Percentiles rank a stretch among this genome's conserved stretches.
These are phyloP conservation scores for Termitomyces titanicus DNA, from an alignment of 768 basidiomycete genomes.

Conservation along the genomic window DNA sequence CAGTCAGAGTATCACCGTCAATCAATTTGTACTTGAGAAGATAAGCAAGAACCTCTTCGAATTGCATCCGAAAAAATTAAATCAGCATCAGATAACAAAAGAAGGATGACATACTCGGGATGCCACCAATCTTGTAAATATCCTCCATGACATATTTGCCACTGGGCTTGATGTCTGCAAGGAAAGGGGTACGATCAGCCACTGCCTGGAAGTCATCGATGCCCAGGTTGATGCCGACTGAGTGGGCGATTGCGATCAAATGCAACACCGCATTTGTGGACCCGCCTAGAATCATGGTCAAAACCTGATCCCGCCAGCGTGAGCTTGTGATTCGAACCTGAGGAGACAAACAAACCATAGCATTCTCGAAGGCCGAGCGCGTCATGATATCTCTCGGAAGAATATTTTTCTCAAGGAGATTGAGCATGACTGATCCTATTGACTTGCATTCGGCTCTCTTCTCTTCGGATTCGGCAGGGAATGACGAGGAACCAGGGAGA, in stretches of 20 bases:
- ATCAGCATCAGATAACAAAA: not conserved
- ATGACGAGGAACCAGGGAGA: slow-evolving; percentile 94
- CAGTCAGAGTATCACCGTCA: slow-evolving; percentile 87
- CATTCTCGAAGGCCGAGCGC: slow-evolving; percentile 93
- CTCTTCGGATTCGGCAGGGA: slow-evolving; percentile 89
- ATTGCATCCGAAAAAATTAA: not conserved
- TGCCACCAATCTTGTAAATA: slow-evolving; percentile 92
- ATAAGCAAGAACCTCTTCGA: slow-evolving; percentile 77
- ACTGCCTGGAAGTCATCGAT: slow-evolving; percentile 94
- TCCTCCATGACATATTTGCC: slow-evolving; percentile 99
- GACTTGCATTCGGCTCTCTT: slow-evolving; percentile 82
- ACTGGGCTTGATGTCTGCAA: slow-evolving; percentile 95
- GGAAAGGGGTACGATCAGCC: slow-evolving; percentile 89
- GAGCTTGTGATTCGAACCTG: not conserved
- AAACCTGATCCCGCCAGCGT: slow-evolving; percentile 49
- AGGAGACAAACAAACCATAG: slow-evolving; percentile 62
- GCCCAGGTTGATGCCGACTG: slow-evolving; percentile 83
- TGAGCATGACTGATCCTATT: slow-evolving; percentile 79
- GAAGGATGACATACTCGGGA: slow-evolving; percentile 67
- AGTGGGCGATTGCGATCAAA: slow-evolving; percentile 94
- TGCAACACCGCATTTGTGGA: slow-evolving; percentile 98
- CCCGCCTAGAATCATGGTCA: slow-evolving; percentile 96
- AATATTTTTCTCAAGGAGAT: slow-evolving; percentile 88
- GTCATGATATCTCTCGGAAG: slow-evolving; percentile 97
- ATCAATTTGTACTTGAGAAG: slow-evolving; percentile 84